A percentile compares a stretch with the other conserved stretches of the same genome.
Evolutionary conservation across 371 early-diverging fungal species (phyloP).

Genomic region (Mucor velutinosus): DNA sequence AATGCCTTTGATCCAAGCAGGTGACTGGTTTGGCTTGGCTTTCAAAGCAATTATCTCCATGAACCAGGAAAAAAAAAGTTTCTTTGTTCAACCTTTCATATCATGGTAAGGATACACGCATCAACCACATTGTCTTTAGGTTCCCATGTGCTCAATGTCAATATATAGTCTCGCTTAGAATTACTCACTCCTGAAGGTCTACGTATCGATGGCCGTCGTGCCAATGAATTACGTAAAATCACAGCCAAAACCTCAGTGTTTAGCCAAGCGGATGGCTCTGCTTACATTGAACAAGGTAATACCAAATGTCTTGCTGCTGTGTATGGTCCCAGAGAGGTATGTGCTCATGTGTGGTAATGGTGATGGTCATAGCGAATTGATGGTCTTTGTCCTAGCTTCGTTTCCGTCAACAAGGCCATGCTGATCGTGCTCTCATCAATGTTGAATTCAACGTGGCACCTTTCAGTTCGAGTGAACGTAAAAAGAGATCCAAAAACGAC

Average conservation of each 20-base stretch:
- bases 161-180: conserved; percentile 62
- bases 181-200: conserved; percentile 77
- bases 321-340: conserved; percentile 92
- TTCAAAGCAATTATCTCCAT: neutral
- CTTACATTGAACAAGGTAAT: conserved; percentile 95
- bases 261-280: conserved; percentile 89
- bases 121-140: too few relatives aligned
- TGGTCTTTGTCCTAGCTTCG: conserved; percentile 50
- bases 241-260: conserved; percentile 79
- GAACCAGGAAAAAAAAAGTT: neutral
- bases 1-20: neutral
- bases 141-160: neutral
- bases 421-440: conserved; percentile 82
- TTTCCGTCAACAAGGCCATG: conserved; percentile 56
- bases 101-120: neutral
- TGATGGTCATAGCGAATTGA: neutral
- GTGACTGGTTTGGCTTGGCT: neutral
- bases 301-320: conserved; percentile 92
- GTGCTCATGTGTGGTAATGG: neutral
- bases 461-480: conserved; percentile 90
- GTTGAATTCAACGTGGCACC: conserved; percentile 92
- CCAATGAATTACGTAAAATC: conserved; percentile 87
- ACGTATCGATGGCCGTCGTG: conserved; percentile 92
- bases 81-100: neutral
- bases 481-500: conserved; percentile 80